Base-by-base conservation (phyloP, 768 basidiomycete genomes). In the Fistulinella prunicolor region DNA sequence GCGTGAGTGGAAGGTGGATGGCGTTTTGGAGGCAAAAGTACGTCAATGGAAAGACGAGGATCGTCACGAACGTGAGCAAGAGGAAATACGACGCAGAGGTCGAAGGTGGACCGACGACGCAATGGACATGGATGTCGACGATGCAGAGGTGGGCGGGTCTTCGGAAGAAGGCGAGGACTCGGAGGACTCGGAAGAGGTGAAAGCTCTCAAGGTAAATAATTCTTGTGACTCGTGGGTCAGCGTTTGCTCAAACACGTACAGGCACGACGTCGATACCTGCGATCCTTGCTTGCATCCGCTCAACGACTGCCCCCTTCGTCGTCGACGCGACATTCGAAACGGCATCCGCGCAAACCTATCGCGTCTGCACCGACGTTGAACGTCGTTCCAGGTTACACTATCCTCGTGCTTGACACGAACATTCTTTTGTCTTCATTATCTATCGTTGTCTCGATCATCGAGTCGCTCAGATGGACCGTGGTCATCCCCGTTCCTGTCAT, bases 321-420 rank as follows among this genome's bases (percentile, higher is more conserved):
- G 38, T 60, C 54, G 55, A 63, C 55, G 38, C 49, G 67, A 44
- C 61, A 65, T 40, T 44, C 67, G 39, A 61, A 51, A 58, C 54
- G 62, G 50, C 49, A 53, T 47, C 30, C 63, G 32, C 59, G 64
- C 24, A 66, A 65, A 47, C 54, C 63, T 16, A 52, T 58, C 23
- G 65, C 63, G 19, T 62, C 65, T 6, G 75, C 66, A 13, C 70
- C 76, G 12, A 66, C 70, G 9, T 64, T 89, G 16, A 70, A 73
- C 40, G 79, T 92, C 55, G 71, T 89, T 6, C 78, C 89, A 3
- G 95, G 95, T 3, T 96, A 93, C 68, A 92, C 92, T 10, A 74
- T 87, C 38, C 85, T 99, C 48, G 85, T 99, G 23, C 73, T 95
- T 60, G 95, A 98, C 68, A 97, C 95, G 40, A 98, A 98, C 70